Percentiles rank a stretch among this genome's conserved stretches.
Evolutionary conservation across 148 eudicot species (phyloP).

Genomic region (Rhododendron henanense): DNA sequence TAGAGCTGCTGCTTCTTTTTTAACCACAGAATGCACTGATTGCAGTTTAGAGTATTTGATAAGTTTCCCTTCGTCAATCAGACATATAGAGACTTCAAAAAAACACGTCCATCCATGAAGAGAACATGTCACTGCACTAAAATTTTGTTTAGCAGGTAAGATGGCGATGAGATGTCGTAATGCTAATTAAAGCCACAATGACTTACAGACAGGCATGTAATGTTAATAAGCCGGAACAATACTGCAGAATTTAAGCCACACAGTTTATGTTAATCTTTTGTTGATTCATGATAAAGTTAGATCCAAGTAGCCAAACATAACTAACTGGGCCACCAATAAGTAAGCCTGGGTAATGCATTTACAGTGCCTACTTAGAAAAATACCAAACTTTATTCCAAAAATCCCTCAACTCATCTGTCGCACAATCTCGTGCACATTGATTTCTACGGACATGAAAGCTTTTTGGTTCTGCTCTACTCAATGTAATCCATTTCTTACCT

Average conservation of each 20-base stretch:
- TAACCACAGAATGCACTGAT: background rate
- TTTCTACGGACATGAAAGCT: background rate
- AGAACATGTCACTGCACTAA: background rate
- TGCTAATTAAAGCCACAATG: too few species aligned
- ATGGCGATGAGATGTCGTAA: background rate
- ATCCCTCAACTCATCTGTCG: background rate
- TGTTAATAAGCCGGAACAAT: too few species aligned
- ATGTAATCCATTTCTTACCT: background rate
- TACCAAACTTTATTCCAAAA: background rate
- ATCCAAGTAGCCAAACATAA: too few species aligned
- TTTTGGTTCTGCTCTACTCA: slow-evolving; percentile 5
- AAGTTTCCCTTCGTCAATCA: background rate
- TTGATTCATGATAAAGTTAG: too few species aligned
- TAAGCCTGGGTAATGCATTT: background rate
- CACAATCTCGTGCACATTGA: background rate
- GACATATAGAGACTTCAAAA: background rate
- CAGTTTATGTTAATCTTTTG: too few species aligned
- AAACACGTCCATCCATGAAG: background rate
- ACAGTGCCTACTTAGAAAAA: background rate
- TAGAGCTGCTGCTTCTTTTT: background rate
- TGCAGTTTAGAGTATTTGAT: background rate
- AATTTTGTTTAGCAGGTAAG: background rate
- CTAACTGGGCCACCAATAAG: background rate
- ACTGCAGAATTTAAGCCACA: too few species aligned
- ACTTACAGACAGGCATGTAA: too few species aligned